phyloP scores from a whole-genome alignment of 2,329 filamentous ascomycete species.

The Fusarium ambrosium region DNA sequence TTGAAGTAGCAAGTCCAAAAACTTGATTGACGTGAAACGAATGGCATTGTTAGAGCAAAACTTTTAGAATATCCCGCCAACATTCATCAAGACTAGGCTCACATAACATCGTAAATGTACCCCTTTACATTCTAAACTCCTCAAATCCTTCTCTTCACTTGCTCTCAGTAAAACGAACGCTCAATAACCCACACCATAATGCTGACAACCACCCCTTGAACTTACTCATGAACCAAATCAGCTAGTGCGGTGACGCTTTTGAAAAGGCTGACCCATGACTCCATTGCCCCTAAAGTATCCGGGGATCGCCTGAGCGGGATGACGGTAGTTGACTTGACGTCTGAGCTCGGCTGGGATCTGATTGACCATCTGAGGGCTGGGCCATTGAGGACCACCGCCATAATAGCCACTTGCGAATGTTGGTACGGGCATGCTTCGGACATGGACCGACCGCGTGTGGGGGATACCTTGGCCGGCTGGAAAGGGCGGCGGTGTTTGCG shows the following conservation, averaged over 20 bases:
- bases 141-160: neutral
- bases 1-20: neutral
- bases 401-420: neutral
- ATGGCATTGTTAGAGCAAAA: neutral
- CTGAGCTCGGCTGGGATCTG: neutral
- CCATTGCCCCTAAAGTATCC: neutral
- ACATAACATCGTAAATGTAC: neutral
- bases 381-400: neutral
- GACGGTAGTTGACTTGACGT: neutral
- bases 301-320: neutral
- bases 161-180: neutral
- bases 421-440: neutral
- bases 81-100: neutral
- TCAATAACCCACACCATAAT: neutral
- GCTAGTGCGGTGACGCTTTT: neutral
- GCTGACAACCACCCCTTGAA: neutral
- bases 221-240: neutral
- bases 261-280: neutral
- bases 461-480: neutral
- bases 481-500: neutral
- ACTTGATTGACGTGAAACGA: neutral
- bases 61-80: neutral
- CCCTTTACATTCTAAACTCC: neutral
- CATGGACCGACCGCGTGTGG: neutral
- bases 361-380: neutral